Evolutionary conservation across 306 rosid genomes (phyloP).

Genomic region (Spatholobus suberectus): DNA sequence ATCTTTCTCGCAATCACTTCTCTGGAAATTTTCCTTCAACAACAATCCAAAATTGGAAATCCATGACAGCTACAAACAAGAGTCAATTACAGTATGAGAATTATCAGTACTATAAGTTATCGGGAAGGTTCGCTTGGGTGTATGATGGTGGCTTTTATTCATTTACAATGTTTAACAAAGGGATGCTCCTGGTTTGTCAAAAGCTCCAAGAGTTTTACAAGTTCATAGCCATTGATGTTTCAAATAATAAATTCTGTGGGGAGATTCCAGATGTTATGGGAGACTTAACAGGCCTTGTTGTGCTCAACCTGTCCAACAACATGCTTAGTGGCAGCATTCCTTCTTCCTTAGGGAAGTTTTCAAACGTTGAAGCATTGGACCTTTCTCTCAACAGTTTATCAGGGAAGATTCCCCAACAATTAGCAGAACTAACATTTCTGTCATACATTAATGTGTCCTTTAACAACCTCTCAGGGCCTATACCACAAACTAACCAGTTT

Average conservation of each 20-base stretch:
- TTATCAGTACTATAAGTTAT: too few relatives aligned
- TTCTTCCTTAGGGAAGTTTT: slow-evolving; percentile 39
- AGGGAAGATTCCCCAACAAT: slow-evolving; percentile 35
- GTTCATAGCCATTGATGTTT: slow-evolving; percentile 36
- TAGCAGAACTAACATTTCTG: slow-evolving; percentile 33
- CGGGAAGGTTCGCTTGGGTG: too few relatives aligned
- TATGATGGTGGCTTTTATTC: background rate
- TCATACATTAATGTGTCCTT: slow-evolving; percentile 36
- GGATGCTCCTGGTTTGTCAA: background rate
- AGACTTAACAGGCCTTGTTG: slow-evolving; percentile 5
- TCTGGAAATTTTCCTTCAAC: too few relatives aligned
- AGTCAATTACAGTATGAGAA: too few relatives aligned
- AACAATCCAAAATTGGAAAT: too few relatives aligned
- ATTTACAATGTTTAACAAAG: slow-evolving; percentile 28
- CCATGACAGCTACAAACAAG: too few relatives aligned
- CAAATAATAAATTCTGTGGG: slow-evolving; percentile 42
- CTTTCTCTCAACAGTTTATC: slow-evolving; percentile 36
- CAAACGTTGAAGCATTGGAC: slow-evolving; percentile 38
- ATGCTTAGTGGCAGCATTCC: slow-evolving; percentile 35
- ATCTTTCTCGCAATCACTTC: too few relatives aligned
- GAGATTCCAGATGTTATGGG: slow-evolving; percentile 29
- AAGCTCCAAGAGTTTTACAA: background rate
- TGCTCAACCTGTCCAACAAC: slow-evolving; percentile 41
- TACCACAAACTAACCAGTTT: slow-evolving; percentile 35
- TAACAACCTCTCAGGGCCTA: slow-evolving; percentile 33